Evolutionary conservation across 371 early-diverging fungal genomes (phyloP).

Genomic region (Mucor mucedo): DNA sequence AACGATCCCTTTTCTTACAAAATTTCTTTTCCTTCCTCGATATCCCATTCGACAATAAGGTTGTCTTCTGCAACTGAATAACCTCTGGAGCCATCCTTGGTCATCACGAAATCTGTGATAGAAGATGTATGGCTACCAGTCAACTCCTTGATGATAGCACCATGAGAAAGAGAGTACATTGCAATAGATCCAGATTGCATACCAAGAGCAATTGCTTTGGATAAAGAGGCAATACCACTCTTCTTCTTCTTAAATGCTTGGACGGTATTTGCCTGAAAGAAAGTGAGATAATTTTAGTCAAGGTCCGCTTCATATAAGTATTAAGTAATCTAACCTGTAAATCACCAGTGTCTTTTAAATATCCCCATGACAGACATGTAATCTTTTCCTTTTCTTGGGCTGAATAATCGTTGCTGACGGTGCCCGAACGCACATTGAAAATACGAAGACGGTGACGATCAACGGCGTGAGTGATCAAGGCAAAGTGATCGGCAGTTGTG

Average conservation of each 20-base stretch:
- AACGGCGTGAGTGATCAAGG: slow-evolving; percentile 70
- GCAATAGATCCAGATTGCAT: slow-evolving; percentile 68
- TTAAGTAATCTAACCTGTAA: slow-evolving; percentile 33
- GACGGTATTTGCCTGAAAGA: slow-evolving; percentile 21
- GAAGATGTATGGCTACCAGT: slow-evolving; percentile 64
- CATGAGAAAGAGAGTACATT: slow-evolving; percentile 71
- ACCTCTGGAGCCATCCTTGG: slow-evolving; percentile 60
- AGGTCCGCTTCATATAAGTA: neutral
- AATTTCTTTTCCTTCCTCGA: slow-evolving; percentile 61
- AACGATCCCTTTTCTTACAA: slow-evolving; percentile 31
- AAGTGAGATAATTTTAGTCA: neutral
- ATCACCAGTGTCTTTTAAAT: slow-evolving; percentile 49
- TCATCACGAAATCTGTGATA: slow-evolving; percentile 73
- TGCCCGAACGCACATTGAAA: slow-evolving; percentile 71
- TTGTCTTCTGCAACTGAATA: slow-evolving; percentile 74
- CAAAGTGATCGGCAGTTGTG: slow-evolving; percentile 63
- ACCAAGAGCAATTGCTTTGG: slow-evolving; percentile 68
- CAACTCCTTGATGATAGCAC: slow-evolving; percentile 59
- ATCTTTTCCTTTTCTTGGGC: slow-evolving; percentile 63
- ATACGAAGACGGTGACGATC: slow-evolving; percentile 75
- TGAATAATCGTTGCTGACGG: slow-evolving; percentile 66
- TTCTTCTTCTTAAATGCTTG: slow-evolving; percentile 60
- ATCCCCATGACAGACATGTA: slow-evolving; percentile 71
- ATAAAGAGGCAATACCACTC: slow-evolving; percentile 34
- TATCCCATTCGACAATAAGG: slow-evolving; percentile 75